Evolutionary conservation across 2,329 filamentous ascomycete species (phyloP), one percentile per base, ranked within the genome.

Genomic region (Xylariales sp.): DNA sequence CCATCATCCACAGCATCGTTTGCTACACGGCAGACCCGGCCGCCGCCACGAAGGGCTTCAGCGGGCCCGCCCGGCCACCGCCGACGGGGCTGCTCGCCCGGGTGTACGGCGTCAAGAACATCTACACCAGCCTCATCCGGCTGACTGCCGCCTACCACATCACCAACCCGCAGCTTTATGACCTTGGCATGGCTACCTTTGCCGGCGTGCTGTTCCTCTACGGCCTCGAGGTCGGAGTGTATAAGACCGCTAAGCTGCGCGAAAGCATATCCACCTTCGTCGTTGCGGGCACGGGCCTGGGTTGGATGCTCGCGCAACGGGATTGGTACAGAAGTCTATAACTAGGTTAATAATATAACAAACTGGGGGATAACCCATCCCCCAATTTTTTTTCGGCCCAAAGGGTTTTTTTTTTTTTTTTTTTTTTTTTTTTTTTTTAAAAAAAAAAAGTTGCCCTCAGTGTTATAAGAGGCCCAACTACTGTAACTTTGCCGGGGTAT

Each of bases 61-160:
- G 48, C 16, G 59, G 60, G 13, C 49, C 55, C 6, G 29, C 38
- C 5, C 47, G 51, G 4, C 56, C 56, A 16, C 45, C 47, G 6
- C 46, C 49, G 11, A 43, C 50, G 6, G 28, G 47, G 4, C 47
- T 63, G n/a, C 44, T 56, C 14, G 56, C 61, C 5, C 60, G 53
- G 38, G 43, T 57, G 5, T 63, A 63, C 42, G 60, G 53, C 12
- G 38, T 57, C 24, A 60, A 62, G 51, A 63, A 62, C 37, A 25
- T 60, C 29, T 63, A 62, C 46, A 56, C 59, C 6, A 53, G 45
- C 13, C 31, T 54, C 25, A 63, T 63, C 37, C 51, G 60, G 12
- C 25, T 53, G 8, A 59, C 57, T 33, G 57, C 60, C 2, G 60
- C 60, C 4, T 62, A 61, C 28, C 37, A 59, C 37, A 52, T 63